Conservation (phyloP, 2,329 filamentous ascomycete genomes). For the Penicillium concentricum region DNA sequence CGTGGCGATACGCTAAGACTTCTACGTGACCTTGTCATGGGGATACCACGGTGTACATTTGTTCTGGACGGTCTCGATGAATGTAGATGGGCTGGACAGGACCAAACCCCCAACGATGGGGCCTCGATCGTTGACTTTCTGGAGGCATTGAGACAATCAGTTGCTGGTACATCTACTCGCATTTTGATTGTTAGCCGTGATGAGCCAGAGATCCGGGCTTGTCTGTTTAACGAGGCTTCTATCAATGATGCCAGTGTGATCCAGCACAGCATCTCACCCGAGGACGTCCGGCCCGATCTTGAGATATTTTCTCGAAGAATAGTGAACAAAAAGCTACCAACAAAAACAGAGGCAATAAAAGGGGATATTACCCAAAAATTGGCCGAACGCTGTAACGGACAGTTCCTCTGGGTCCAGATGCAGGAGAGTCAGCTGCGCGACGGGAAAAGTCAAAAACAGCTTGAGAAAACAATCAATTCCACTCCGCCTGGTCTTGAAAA, state of each 20-base stretch:
- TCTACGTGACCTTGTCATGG: background rate
- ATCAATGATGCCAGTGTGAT: background rate
- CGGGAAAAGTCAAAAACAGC: background rate
- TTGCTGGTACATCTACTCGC: background rate
- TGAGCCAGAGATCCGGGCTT: constrained; percentile 5
- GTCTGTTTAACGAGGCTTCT: background rate
- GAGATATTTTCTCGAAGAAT: background rate
- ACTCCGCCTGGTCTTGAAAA: constrained; percentile 3
- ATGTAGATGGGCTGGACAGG: constrained; percentile 4
- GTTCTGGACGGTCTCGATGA: background rate
- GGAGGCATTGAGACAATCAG: background rate
- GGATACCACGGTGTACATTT: background rate
- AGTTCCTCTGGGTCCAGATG: constrained; percentile 10
- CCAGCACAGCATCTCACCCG: background rate
- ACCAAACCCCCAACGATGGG: background rate
- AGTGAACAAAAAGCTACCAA: background rate
- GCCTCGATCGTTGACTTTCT: background rate
- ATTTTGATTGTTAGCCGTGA: constrained; percentile 7
- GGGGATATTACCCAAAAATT: background rate
- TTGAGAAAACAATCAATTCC: constrained; percentile 2
- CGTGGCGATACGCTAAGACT: background rate
- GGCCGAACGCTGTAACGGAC: constrained; percentile 5
- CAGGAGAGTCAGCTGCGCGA: background rate
- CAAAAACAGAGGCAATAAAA: background rate
- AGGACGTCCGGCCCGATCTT: background rate